phyloP scores from a whole-genome alignment of 352 stramenopile species.

The Phytophthora brassicae region DNA sequence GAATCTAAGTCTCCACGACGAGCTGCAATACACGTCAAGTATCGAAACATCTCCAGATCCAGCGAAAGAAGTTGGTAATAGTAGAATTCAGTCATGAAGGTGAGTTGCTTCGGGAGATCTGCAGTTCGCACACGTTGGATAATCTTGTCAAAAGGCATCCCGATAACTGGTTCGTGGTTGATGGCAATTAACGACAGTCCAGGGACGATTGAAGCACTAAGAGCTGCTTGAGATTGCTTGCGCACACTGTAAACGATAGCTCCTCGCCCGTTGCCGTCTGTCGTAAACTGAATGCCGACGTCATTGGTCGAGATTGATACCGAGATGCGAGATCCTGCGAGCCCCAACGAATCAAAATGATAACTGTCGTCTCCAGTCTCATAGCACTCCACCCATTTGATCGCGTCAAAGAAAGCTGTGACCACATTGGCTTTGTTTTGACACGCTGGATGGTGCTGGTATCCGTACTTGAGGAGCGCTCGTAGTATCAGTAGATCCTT shows the following conservation, averaged over 20 bases:
- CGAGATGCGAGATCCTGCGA: conserved; percentile 59
- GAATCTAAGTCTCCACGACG: conserved; percentile 73
- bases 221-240: conserved; percentile 78
- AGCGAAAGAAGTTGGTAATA: conserved; percentile 83
- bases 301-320: conserved; percentile 85
- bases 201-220: conserved; percentile 68
- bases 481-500: conserved; percentile 56
- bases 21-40: conserved; percentile 71
- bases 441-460: conserved; percentile 68
- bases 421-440: conserved; percentile 67
- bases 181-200: conserved; percentile 80
- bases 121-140: conserved; percentile 60
- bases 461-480: conserved; percentile 59
- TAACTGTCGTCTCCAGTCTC: conserved; percentile 40
- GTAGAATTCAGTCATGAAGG: conserved; percentile 84
- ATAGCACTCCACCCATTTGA: conserved; percentile 78
- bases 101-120: conserved; percentile 73
- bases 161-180: conserved; percentile 80
- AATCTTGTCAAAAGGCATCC: conserved; percentile 83
- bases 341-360: conserved; percentile 43
- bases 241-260: conserved; percentile 76
- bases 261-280: conserved; percentile 72
- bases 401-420: conserved; percentile 67
- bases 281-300: conserved; percentile 83
- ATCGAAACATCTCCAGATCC: conserved; percentile 79